Base-by-base conservation (phyloP, 2,329 filamentous ascomycete genomes). In the Elsinoe australis region DNA sequence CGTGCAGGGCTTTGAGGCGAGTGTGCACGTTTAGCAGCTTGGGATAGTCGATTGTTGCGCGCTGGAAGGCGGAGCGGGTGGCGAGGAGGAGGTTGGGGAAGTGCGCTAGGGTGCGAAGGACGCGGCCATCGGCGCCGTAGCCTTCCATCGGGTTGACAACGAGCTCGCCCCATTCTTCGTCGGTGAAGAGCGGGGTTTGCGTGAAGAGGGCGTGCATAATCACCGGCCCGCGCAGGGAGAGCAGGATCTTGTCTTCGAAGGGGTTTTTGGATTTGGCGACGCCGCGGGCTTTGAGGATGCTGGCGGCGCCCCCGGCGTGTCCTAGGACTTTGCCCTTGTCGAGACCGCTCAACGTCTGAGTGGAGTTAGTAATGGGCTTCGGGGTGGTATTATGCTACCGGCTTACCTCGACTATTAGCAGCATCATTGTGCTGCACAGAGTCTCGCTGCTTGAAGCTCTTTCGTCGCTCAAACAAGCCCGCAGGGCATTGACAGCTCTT, bases 231-330 rank as follows among this genome's bases (percentile, higher is more conserved):
- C 45, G n/a, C 6, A 48, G 45, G 4, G 45, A 36, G 1, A 48
- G 33, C 7, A 48, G 15, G 15, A 48, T 36, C 24, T 48, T 48
- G 19, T 31, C 31, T 22, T 48, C 45, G 31, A 48, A 48, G 5
- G 19, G 33, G 17, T 48, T 48, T 6, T 26, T 21, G 18, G 45
- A 34, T 17, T 21, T 48, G n/a, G 34, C 31, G 15, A 17, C 26
- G 4, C 49, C 49, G 8, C 49, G 24, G 10, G 42, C 42, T 21
- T 39, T 51, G 8, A 51, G 21, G 19, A 51, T 36, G 5, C 22
- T 18, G 7, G 49, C 49, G 9, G 49, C 49, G 36, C 49, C 49
- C 3, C 44, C 49, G 29, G 32, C 41, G 38, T 51, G 49, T 7
- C 49, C 31, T 7, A 48, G 33, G 18, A 38, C 33, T 28, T 42